Evolutionary conservation across 2,329 filamentous ascomycete species (phyloP).

Genomic region (Xylariales sp.): DNA sequence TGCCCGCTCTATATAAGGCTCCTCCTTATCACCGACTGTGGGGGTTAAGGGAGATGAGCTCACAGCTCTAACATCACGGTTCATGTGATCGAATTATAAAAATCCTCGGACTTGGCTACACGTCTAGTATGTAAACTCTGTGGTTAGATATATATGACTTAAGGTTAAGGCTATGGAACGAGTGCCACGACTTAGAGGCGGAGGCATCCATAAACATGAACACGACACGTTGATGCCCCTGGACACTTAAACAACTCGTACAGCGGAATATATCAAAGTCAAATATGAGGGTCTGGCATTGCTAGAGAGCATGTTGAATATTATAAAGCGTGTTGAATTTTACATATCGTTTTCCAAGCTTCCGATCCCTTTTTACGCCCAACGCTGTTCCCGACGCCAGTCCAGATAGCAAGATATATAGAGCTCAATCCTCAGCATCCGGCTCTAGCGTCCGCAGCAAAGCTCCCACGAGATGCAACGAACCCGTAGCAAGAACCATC

Average conservation of each 20-base stretch:
- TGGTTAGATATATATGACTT: background rate
- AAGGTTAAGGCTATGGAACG: background rate
- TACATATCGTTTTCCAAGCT: background rate
- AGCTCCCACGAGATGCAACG: constrained; percentile 85
- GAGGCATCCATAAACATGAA: background rate
- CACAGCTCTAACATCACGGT: no score
- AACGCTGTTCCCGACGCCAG: background rate
- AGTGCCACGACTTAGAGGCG: no score
- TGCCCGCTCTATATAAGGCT: no score
- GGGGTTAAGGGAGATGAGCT: no score
- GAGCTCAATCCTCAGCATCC: constrained; percentile 50
- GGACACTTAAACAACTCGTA: background rate
- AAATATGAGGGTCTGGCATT: background rate
- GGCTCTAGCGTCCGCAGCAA: constrained; percentile 77
- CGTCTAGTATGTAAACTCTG: no score
- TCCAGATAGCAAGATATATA: background rate
- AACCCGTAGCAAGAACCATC: constrained; percentile 79
- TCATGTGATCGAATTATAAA: no score
- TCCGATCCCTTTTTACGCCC: background rate
- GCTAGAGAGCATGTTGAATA: constrained; percentile 20
- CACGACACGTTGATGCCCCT: background rate
- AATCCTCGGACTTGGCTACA: no score
- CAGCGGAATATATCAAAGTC: background rate
- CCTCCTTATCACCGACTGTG: no score
- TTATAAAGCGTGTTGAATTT: constrained; percentile 24